These are phyloP conservation scores for Marsdenia floribunda DNA, from an alignment of 257 asterid species.

Conservation along the genomic window DNA sequence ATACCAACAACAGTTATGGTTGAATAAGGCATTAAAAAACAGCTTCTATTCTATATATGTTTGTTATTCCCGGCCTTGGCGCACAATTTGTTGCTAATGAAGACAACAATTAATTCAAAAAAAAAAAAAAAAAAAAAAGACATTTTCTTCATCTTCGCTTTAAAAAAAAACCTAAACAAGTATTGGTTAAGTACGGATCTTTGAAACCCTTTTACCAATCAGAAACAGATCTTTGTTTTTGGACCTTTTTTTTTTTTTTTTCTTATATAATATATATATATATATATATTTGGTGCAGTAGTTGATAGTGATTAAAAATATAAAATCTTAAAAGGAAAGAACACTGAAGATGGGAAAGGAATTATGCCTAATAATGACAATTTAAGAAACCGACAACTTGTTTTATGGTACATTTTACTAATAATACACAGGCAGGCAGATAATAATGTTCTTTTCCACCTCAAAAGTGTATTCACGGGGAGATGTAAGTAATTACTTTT, in stretches of 20 bases:
- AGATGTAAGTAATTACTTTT: too few species aligned
- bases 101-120: neutral
- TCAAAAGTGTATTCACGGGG: neutral
- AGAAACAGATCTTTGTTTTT: neutral
- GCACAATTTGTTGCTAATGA: conserved; percentile 11
- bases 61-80: neutral
- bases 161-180: neutral
- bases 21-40: neutral
- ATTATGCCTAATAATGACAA: conserved; percentile 5
- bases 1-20: neutral
- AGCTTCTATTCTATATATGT: neutral
- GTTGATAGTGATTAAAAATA: neutral
- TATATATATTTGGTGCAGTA: too few species aligned
- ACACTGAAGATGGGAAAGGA: neutral
- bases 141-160: neutral
- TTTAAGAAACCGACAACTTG: neutral
- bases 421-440: neutral
- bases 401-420: neutral
- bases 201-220: conserved; percentile 13
- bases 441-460: neutral
- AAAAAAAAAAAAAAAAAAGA: neutral
- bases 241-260: too few species aligned
- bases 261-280: too few species aligned
- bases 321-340: too few species aligned
- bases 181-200: conserved; percentile 4